These are phyloP conservation scores for Monosporascus ibericus DNA, from an alignment of 2,329 filamentous ascomycete genomes.

Conservation along the genomic window DNA sequence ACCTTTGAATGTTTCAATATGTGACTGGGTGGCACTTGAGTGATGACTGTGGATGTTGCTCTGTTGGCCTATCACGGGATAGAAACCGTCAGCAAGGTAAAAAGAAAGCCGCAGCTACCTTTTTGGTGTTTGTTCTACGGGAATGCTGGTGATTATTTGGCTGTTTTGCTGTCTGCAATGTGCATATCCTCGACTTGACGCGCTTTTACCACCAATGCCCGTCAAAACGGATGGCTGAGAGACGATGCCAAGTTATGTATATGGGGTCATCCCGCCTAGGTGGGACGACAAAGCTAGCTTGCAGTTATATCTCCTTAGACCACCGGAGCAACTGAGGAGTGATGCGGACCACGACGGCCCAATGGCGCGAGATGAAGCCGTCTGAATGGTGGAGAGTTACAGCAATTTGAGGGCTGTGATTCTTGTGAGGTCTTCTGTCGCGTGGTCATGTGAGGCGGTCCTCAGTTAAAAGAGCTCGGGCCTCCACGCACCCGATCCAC, in stretches of 20 bases:
- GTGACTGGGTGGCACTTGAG: constrained; percentile 23
- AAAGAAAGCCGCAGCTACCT: background rate
- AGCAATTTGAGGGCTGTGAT: background rate
- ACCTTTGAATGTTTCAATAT: constrained; percentile 26
- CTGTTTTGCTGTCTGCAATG: too few species aligned
- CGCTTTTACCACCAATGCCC: constrained; percentile 11
- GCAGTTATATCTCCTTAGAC: constrained; percentile 15
- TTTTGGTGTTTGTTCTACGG: background rate
- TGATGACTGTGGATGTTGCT: background rate
- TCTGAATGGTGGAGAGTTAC: constrained; percentile 2
- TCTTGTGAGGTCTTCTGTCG: background rate
- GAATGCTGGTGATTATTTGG: background rate
- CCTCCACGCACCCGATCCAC: too few species aligned
- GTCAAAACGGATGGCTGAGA: constrained; percentile 18
- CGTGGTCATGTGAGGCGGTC: background rate
- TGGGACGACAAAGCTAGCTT: constrained; percentile 22
- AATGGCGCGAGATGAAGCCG: constrained; percentile 14
- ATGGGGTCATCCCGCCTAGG: constrained; percentile 23
- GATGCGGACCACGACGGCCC: constrained; percentile 11
- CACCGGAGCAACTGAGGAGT: constrained; percentile 10
- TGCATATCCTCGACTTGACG: constrained; percentile 10
- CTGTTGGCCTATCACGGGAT: constrained; percentile 2
- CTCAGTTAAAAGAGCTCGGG: background rate
- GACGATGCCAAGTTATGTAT: constrained; percentile 21
- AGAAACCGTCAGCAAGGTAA: background rate